A percentile compares a stretch with the other conserved stretches of the same genome.
Conservation (phyloP, 179 eudicot species). For the Vitellaria paradoxa region DNA sequence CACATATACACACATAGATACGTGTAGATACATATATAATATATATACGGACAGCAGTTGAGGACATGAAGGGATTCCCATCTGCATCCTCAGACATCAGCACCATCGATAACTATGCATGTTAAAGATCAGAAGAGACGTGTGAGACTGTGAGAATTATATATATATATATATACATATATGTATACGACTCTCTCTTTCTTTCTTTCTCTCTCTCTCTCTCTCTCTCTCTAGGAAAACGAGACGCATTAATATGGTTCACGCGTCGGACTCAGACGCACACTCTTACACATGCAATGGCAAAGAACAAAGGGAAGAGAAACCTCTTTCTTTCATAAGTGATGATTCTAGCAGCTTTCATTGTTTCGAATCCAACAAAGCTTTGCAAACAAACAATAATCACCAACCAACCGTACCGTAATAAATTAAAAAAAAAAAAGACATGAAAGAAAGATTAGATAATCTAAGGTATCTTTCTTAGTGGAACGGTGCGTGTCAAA, state of each 20-base stretch:
- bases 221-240: constrained; percentile 1
- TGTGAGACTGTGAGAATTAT: background rate
- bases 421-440: background rate
- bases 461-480: background rate
- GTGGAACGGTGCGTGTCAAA: background rate
- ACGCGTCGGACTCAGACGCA: constrained; percentile 11
- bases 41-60: no score
- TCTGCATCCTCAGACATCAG: background rate
- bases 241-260: constrained; percentile 16
- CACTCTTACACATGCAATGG: background rate
- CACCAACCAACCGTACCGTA: background rate
- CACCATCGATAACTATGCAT: background rate
- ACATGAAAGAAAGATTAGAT: background rate
- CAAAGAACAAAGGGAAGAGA: background rate
- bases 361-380: constrained; percentile 13
- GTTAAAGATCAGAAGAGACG: constrained; percentile 10
- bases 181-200: background rate
- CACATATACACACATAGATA: no score
- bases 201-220: background rate
- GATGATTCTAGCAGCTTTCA: constrained; percentile 8
- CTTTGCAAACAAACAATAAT: constrained; percentile 10
- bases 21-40: no score
- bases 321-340: background rate
- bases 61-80: background rate
- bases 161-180: background rate